phyloP scores from a whole-genome alignment of 1,139 yeast species.

The Yamadazyma conglobata region DNA sequence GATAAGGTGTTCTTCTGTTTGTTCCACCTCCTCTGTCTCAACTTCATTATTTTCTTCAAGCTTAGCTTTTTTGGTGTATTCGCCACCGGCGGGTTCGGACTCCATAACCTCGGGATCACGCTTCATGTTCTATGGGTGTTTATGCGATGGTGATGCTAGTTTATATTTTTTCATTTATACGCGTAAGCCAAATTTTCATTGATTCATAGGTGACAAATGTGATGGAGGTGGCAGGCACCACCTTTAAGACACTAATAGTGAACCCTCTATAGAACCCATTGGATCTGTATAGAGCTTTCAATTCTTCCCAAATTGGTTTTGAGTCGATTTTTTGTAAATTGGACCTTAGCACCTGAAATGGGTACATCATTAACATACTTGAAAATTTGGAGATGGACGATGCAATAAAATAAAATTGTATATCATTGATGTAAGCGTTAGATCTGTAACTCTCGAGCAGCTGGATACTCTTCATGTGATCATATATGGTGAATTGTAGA shows the following conservation, averaged over 20 bases:
- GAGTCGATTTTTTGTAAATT: conserved; percentile 57
- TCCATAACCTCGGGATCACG: conserved; percentile 4
- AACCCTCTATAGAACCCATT: conserved; percentile 77
- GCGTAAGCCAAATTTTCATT: conserved; percentile 20
- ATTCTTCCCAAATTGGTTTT: conserved; percentile 7
- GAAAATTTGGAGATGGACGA: conserved; percentile 69
- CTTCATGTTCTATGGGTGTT: too few relatives aligned
- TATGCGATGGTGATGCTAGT: too few relatives aligned
- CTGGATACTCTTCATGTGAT: conserved; percentile 50
- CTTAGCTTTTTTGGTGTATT: background rate
- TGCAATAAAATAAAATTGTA: conserved; percentile 56
- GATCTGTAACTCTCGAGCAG: conserved; percentile 10
- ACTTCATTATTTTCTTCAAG: background rate
- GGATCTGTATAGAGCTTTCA: conserved; percentile 39
- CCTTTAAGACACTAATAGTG: conserved; percentile 56
- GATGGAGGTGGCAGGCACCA: conserved; percentile 71
- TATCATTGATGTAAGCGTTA: conserved; percentile 22
- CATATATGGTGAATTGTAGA: conserved; percentile 81
- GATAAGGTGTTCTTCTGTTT: conserved; percentile 1
- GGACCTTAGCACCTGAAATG: conserved; percentile 78
- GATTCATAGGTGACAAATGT: conserved; percentile 67
- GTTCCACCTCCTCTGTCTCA: conserved; percentile 1
- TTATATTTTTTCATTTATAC: conserved; percentile 5
- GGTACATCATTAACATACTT: conserved; percentile 72
- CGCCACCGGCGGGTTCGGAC: background rate